phyloP scores from a whole-genome alignment of 306 rosid species.

The Quercus mongolica region DNA sequence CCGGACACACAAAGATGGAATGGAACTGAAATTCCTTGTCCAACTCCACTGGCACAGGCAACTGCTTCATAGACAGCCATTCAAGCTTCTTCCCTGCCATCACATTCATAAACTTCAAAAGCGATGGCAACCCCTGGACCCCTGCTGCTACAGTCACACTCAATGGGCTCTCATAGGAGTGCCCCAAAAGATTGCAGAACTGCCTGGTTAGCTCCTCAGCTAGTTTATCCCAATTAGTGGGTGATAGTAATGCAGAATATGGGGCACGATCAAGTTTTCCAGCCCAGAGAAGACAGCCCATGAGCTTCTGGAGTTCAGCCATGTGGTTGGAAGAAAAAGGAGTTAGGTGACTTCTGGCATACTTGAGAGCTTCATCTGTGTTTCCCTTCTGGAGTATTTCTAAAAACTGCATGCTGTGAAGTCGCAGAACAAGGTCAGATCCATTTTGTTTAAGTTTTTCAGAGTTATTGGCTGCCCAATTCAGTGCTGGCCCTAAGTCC shows the following conservation, averaged over 20 bases:
- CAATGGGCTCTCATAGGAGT: slow-evolving; percentile 80
- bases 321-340: slow-evolving; percentile 55
- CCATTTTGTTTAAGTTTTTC: slow-evolving; percentile 64
- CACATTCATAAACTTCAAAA: slow-evolving; percentile 75
- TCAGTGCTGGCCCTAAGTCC: slow-evolving; percentile 78
- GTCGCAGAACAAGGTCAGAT: slow-evolving; percentile 67
- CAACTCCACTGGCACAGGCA: slow-evolving; percentile 83
- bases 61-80: slow-evolving; percentile 80
- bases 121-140: slow-evolving; percentile 66
- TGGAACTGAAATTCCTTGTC: slow-evolving; percentile 81
- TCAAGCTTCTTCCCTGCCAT: slow-evolving; percentile 89
- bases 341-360: slow-evolving; percentile 61
- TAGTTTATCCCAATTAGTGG: slow-evolving; percentile 65
- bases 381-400: slow-evolving; percentile 60
- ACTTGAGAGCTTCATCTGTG: slow-evolving; percentile 62
- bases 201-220: slow-evolving; percentile 72
- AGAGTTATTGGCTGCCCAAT: slow-evolving; percentile 64
- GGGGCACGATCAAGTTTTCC: slow-evolving; percentile 89
- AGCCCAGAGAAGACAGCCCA: slow-evolving; percentile 70
- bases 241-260: slow-evolving; percentile 50
- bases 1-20: slow-evolving; percentile 93
- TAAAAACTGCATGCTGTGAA: slow-evolving; percentile 69
- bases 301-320: slow-evolving; percentile 72
- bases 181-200: slow-evolving; percentile 83
- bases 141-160: slow-evolving; percentile 80